Conservation (phyloP, 139 green algal species). For the Volvox africanus region DNA sequence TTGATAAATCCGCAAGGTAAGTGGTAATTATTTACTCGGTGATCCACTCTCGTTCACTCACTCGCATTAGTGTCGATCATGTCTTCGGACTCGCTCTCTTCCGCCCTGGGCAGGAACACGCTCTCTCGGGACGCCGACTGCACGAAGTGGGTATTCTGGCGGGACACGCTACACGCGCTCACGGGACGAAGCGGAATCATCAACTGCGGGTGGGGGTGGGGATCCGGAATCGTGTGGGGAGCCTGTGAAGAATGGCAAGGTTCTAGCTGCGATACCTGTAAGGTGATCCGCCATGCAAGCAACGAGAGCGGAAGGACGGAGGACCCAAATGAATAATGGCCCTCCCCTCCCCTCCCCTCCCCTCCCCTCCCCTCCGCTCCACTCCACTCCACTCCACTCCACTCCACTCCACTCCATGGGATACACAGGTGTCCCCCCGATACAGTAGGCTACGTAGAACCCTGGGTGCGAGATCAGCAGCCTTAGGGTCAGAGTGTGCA, state of each 20-base stretch:
- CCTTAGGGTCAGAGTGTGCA: too few species aligned
- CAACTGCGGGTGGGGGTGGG: not conserved
- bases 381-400: too few species aligned
- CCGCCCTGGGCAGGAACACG: slow-evolving; percentile 16
- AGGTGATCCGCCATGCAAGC: not conserved
- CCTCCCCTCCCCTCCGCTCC: too few species aligned
- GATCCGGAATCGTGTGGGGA: not conserved
- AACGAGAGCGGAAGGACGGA: not conserved
- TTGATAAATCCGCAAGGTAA: too few species aligned
- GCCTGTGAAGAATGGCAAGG: not conserved
- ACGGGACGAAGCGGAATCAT: not conserved
- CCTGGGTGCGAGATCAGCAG: too few species aligned
- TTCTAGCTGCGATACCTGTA: too few species aligned
- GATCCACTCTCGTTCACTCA: not conserved
- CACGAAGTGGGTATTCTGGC: not conserved
- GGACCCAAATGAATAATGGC: not conserved
- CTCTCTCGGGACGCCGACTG: not conserved
- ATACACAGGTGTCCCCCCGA: not conserved
- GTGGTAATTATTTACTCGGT: too few species aligned
- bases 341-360: too few species aligned
- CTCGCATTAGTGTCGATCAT: slow-evolving; percentile 16
- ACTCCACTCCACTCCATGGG: too few species aligned
- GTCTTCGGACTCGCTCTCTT: slow-evolving; percentile 23
- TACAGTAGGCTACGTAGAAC: too few species aligned
- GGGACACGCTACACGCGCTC: not conserved